These are phyloP conservation scores for Penicillium canescens DNA, from an alignment of 495 filamentous ascomycete genomes.

Conservation along the genomic window DNA sequence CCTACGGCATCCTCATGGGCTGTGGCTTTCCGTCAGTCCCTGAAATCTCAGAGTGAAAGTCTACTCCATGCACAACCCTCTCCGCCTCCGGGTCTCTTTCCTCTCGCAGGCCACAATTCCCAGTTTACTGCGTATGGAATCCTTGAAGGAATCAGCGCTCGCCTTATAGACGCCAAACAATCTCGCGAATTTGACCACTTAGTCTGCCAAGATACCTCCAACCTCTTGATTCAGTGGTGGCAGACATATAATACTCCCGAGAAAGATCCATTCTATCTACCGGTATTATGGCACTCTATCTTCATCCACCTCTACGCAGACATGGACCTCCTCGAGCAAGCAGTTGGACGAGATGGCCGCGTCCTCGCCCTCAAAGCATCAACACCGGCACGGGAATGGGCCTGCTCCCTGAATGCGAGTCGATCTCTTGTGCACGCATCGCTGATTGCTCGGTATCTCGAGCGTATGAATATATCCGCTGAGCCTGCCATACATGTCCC, in stretches of 20 bases:
- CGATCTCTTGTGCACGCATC: conserved; percentile 28
- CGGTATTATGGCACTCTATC: conserved; percentile 37
- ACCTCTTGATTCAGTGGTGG: conserved; percentile 24
- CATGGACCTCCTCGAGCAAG: conserved; percentile 32
- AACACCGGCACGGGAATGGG: conserved; percentile 11
- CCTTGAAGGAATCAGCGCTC: conserved; percentile 23
- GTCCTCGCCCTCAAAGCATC: neutral
- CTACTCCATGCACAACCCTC: too few relatives aligned
- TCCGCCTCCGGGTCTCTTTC: conserved; percentile 2
- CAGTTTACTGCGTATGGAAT: conserved; percentile 23
- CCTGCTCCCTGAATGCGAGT: conserved; percentile 20
- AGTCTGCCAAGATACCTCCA: conserved; percentile 10
- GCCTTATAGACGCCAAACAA: conserved; percentile 17
- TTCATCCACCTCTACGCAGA: conserved; percentile 35
- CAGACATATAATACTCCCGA: conserved; percentile 12
- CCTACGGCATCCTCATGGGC: too few relatives aligned
- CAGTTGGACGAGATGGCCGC: conserved; percentile 27
- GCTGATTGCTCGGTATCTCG: conserved; percentile 22
- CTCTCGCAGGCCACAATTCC: conserved; percentile 8
- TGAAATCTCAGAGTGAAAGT: too few relatives aligned
- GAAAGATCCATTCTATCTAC: conserved; percentile 26
- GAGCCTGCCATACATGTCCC: conserved; percentile 36
- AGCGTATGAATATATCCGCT: conserved; percentile 22
- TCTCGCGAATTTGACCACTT: conserved; percentile 14
- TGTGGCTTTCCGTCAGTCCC: too few relatives aligned